Evolutionary conservation across 2,329 filamentous ascomycete genomes (phyloP).

Genomic region (Venturia aucupariae): DNA sequence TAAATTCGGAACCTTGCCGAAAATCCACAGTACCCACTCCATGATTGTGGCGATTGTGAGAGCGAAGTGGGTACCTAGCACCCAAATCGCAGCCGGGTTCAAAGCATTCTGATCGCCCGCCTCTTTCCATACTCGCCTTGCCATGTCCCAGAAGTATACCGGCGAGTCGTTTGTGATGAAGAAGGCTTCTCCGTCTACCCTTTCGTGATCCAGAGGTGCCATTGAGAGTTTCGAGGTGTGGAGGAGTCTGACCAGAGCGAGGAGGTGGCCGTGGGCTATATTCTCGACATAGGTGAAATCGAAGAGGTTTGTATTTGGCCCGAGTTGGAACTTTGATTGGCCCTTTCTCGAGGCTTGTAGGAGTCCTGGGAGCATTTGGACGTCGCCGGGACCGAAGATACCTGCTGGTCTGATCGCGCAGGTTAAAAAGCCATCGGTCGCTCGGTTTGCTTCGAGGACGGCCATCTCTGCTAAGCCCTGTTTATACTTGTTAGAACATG

Average conservation of each 20-base stretch:
- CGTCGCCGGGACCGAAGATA: conserved; percentile 87
- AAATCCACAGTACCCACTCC: conserved; percentile 26
- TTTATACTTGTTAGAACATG: neutral
- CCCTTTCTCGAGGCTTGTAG: conserved; percentile 52
- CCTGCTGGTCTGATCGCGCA: conserved; percentile 74
- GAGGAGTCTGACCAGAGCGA: conserved; percentile 67
- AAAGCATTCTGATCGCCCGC: conserved; percentile 41
- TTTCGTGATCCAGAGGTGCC: conserved; percentile 13
- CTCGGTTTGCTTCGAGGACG: conserved; percentile 62
- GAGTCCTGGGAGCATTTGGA: conserved; percentile 63
- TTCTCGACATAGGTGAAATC: conserved; percentile 64
- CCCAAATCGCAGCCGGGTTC: conserved; percentile 39
- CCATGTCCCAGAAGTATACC: conserved; percentile 86
- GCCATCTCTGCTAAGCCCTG: conserved; percentile 71
- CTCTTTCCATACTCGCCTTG: conserved; percentile 63
- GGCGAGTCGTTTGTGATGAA: conserved; percentile 85
- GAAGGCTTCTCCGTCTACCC: conserved; percentile 61
- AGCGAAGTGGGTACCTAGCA: conserved; percentile 5
- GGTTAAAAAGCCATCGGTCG: conserved; percentile 50
- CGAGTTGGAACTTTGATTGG: conserved; percentile 59
- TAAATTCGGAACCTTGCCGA: conserved; percentile 38
- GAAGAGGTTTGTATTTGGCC: conserved; percentile 62
- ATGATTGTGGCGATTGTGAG: conserved; percentile 34
- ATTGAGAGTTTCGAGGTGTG: conserved; percentile 44
- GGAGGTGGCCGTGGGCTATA: conserved; percentile 69